phyloP scores from a whole-genome alignment of 78 protist genomes.

The Dictyostelium intermedium region DNA sequence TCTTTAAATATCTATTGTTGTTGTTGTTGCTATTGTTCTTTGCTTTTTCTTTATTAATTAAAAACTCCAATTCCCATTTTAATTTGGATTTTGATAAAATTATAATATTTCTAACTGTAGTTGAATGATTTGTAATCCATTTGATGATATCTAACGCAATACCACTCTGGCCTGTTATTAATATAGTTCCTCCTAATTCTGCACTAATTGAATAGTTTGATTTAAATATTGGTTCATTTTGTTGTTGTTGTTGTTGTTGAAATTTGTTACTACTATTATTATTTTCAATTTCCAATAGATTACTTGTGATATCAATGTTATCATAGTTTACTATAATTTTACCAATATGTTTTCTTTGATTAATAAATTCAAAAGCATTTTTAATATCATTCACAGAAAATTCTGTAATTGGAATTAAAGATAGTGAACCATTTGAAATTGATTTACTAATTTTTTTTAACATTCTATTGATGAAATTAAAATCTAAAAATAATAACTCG shows the following conservation, averaged over 20 bases:
- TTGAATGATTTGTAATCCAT: not conserved
- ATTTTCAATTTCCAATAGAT: not conserved
- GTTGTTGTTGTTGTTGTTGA: too few relatives aligned
- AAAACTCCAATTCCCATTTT: not conserved
- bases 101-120: not conserved
- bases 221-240: too few relatives aligned
- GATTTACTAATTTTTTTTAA: not conserved
- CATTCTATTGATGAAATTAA: not conserved
- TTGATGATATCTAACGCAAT: not conserved
- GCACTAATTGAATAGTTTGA: not conserved
- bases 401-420: constrained; percentile 8
- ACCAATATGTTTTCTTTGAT: too few relatives aligned
- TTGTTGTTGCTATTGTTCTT: not conserved
- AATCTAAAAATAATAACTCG: not conserved
- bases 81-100: constrained; percentile 18
- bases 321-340: constrained; percentile 41
- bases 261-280: not conserved
- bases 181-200: not conserved
- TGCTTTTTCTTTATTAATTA: not conserved
- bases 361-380: constrained; percentile 29
- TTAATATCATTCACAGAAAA: constrained; percentile 1
- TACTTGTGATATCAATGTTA: not conserved
- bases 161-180: constrained; percentile 49
- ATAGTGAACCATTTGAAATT: not conserved
- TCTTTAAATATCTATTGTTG: too few relatives aligned